Base-by-base conservation (phyloP, 1,284 basidiomycete species). In the Trichosporon asahii region DNA sequence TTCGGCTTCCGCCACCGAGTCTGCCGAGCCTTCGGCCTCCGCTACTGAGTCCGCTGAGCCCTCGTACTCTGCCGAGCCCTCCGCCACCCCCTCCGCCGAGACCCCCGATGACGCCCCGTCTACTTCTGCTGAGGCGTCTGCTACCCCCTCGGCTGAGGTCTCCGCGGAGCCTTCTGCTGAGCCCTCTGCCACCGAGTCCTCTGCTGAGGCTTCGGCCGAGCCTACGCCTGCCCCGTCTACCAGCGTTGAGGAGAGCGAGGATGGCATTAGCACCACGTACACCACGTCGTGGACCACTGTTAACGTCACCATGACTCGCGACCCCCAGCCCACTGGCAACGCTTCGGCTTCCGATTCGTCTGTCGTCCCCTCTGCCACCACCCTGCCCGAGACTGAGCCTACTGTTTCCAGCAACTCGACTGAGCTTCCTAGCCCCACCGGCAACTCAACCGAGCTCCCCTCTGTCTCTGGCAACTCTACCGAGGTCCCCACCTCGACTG, bases 251-350 rank as follows among this genome's bases (percentile, higher is more conserved):
- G 74, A 76, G 70, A 78, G 78, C 71, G 80, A 79, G 15, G 72
- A 76, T 66, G 80, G 79, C 31, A 76, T 80, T 15, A 75, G 68
- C 29, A 82, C 79, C 15, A 76, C 74, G 53, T 77, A 72, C 66
- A n/a, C 74, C 23, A 82, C 80, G 11, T 60, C 64, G 53, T 77
- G 72, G 71, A 75, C 75, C 27, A 80, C 76, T 11, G 73, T 77
- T 44, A 73, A 78, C 65, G 68, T 76, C 65, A 82, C 80, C 49
- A 75, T 76, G 76, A 73, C 72, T n/a, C 69, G 69, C 35, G 61
- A 68, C 37, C 64, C 70, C 64, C 57, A 61, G 46, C 49, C 65
- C 49, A 29, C 66, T 35, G 33, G 49, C 33, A 37, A 37, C 49
- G n/a, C 40, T 27, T 60, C 53, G 14, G 44, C 37, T 35, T 27